Percentiles rank a stretch among this genome's conserved stretches.
Conservation (phyloP, 108 stramenopile genomes). For the Fragilaria crotonensis region DNA sequence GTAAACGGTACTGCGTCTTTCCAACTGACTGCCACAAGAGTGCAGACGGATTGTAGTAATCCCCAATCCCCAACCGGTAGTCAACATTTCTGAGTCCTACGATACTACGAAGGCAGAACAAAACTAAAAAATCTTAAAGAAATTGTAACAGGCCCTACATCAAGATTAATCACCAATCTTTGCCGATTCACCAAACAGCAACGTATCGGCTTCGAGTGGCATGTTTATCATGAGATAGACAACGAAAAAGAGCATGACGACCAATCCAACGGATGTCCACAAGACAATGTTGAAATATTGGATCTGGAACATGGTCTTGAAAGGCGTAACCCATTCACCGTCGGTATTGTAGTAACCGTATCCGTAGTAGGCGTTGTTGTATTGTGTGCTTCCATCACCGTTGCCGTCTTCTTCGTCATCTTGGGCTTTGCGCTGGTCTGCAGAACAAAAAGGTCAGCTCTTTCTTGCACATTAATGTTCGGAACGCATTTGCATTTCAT, state of each 20-base stretch:
- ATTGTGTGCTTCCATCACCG: slow-evolving; percentile 1
- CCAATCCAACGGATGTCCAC: slow-evolving; percentile 74
- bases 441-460: too few species aligned
- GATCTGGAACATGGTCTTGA: slow-evolving; percentile 86
- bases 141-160: too few species aligned
- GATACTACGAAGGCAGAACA: too few species aligned
- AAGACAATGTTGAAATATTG: slow-evolving; percentile 84
- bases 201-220: slow-evolving; percentile 65
- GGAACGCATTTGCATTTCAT: too few species aligned
- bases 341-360: slow-evolving; percentile 59
- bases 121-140: too few species aligned
- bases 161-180: slow-evolving; percentile 33
- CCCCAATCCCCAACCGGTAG: too few species aligned
- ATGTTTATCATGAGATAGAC: slow-evolving; percentile 62
- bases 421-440: slow-evolving; percentile 4
- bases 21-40: too few species aligned
- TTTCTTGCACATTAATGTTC: too few species aligned
- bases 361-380: slow-evolving; percentile 44
- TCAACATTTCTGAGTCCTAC: too few species aligned
- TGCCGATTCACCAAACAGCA: slow-evolving; percentile 75
- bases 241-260: slow-evolving; percentile 46
- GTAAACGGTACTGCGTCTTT: too few species aligned
- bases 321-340: slow-evolving; percentile 42
- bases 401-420: slow-evolving; percentile 25
- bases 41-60: too few species aligned